phyloP scores from a whole-genome alignment of 75 land plant genomes.

The Adiantum capillusveneris region DNA sequence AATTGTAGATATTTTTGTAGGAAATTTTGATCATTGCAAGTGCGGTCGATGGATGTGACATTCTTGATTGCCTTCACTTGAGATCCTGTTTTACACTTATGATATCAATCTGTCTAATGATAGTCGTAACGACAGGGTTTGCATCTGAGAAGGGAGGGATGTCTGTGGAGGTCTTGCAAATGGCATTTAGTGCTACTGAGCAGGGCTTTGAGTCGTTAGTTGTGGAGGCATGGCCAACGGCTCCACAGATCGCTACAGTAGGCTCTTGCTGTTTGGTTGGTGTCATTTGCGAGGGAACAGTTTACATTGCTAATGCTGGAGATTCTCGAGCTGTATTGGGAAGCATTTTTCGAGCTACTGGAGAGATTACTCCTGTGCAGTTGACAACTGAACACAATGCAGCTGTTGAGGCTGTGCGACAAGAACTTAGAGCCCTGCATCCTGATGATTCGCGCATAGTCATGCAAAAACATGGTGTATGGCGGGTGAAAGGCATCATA shows the following conservation, averaged over 20 bases:
- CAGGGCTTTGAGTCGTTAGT: constrained; percentile 6
- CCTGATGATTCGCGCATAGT: constrained; percentile 69
- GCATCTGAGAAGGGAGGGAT: constrained; percentile 48
- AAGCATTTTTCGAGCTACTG: constrained; percentile 40
- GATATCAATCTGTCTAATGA: no score
- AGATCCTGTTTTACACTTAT: no score
- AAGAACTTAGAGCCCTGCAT: constrained; percentile 46
- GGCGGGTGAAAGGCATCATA: no score
- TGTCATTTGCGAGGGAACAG: constrained; percentile 39
- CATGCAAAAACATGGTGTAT: constrained; percentile 54
- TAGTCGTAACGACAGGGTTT: constrained; percentile 42
- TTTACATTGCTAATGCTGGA: constrained; percentile 63
- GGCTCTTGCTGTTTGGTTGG: constrained; percentile 79
- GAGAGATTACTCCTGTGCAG: constrained; percentile 53
- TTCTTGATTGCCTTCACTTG: no score
- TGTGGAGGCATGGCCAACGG: constrained; percentile 40
- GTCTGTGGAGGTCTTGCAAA: constrained; percentile 55
- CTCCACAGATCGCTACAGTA: constrained; percentile 76
- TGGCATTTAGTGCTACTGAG: constrained; percentile 35
- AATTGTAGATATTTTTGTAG: no score
- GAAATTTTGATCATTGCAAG: no score
- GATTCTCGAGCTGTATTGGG: constrained; percentile 78
- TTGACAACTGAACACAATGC: constrained; percentile 75
- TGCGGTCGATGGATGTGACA: no score
- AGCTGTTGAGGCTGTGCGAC: constrained; percentile 59